Percentiles rank a stretch among this genome's conserved stretches.
Evolutionary conservation across 495 filamentous ascomycete genomes (phyloP).

Genomic region (Halenospora varia): DNA sequence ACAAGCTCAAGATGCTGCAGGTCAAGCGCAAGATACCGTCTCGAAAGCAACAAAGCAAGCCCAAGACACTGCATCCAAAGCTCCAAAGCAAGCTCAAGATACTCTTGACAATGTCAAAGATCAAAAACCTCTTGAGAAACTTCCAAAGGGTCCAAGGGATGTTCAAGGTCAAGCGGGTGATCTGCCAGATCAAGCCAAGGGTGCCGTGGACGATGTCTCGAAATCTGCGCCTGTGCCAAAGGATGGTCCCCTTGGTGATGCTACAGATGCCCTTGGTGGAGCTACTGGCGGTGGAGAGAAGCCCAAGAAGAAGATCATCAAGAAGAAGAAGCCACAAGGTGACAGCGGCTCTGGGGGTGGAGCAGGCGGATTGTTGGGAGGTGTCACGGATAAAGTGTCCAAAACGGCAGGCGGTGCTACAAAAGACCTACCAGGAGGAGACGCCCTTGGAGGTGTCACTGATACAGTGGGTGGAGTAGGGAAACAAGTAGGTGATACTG

Average conservation of each 20-base stretch:
- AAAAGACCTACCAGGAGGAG: background rate
- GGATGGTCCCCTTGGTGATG: background rate
- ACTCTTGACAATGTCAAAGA: background rate
- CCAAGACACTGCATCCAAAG: slow-evolving; percentile 5
- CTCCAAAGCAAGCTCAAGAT: background rate
- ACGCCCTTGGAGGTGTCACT: background rate
- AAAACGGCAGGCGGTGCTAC: background rate
- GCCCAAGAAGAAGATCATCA: background rate
- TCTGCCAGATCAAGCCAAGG: slow-evolving; percentile 1
- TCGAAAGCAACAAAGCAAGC: slow-evolving; percentile 3
- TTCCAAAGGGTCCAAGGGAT: background rate
- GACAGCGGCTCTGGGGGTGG: background rate
- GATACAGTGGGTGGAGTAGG: slow-evolving; percentile 2
- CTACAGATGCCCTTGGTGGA: background rate
- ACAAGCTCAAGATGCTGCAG: background rate
- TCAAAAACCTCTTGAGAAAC: background rate
- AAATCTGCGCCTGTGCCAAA: background rate
- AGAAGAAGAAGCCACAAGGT: too few species aligned
- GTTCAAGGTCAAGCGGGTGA: background rate
- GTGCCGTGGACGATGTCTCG: background rate
- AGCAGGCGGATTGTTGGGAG: background rate
- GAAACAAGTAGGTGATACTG: background rate
- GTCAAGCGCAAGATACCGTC: background rate
- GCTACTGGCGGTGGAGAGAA: background rate
- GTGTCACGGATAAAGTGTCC: background rate